Conservation (phyloP, 176 grass and related monocot species). For the Microstegium vimineum region DNA sequence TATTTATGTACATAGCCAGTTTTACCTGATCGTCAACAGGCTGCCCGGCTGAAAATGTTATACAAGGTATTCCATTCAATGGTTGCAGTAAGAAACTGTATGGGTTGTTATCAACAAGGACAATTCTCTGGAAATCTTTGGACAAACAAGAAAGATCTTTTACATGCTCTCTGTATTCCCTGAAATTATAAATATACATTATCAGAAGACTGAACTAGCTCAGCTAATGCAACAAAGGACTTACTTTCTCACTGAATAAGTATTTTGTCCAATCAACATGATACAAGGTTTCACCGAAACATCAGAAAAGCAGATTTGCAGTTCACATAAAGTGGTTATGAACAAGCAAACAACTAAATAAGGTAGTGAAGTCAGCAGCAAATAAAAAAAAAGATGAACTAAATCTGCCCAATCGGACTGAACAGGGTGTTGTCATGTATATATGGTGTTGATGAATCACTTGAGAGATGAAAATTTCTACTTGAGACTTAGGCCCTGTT, state of each 20-base stretch:
- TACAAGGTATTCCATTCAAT: constrained; percentile 86
- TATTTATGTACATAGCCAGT: neutral
- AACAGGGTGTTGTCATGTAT: neutral
- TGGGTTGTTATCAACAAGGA: constrained; percentile 96
- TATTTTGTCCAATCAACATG: neutral
- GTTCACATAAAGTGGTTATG: constrained; percentile 7
- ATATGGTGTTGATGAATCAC: neutral
- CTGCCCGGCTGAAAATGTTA: constrained; percentile 77
- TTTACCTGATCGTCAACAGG: constrained; percentile 80
- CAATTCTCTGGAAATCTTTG: constrained; percentile 65
- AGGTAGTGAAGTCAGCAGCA: neutral
- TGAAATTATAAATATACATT: constrained; percentile 26
- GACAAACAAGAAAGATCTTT: constrained; percentile 91
- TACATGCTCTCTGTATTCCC: constrained; percentile 83
- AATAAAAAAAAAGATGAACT: constrained; percentile 1
- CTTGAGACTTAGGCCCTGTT: neutral
- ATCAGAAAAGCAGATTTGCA: neutral
- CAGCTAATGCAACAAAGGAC: neutral
- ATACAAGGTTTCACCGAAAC: neutral
- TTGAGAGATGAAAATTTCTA: neutral
- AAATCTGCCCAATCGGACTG: neutral
- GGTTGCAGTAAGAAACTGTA: constrained; percentile 94
- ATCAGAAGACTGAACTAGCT: constrained; percentile 29
- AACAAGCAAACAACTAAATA: neutral
- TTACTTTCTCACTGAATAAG: neutral